Evolutionary conservation across 495 filamentous ascomycete genomes (phyloP), one percentile per base, ranked within the genome.

Genomic region (Annulohypoxylon stygium): DNA sequence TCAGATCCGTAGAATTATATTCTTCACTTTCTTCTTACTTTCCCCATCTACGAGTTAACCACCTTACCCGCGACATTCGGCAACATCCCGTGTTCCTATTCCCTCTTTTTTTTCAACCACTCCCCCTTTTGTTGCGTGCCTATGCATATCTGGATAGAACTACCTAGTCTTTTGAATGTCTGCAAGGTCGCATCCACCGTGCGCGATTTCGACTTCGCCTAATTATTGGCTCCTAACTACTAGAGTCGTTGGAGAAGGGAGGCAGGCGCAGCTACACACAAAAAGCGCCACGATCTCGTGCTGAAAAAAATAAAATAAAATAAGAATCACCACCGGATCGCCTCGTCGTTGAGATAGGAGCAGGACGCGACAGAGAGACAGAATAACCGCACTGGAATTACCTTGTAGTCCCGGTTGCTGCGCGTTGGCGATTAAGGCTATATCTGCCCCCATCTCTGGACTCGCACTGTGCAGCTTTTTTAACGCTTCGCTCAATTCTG

Each of bases 181-280:
- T 75, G 73, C 73, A 72, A 65, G 68, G 69, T 72, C 69, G 73
- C 55, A 68, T 69, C 61, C 61, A 72, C 69, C 73, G 68, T 75
- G 68, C 73, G 73, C 73, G 73, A 75, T 75, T 75, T 72, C 73
- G 54, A 65, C 43, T 75, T 75, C 73, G 73, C 73, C 73, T 68
- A 75, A 60, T 34, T 20, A 61, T 64, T 71, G 63, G 67, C 58
- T 57, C 61, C 47, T 48, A 16, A 47, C 43, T 47, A 47, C n/a
- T 47, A 47, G n/a, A 18, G 59, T 57, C 20, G 66, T 71, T 54
- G 64, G 62, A 75, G 50, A 67, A 33, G 61, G 64, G 61, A 72
- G 64, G 57, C 63, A 18, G 66, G 72, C 67, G 63, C 63, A 67
- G 36, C 59, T 71, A 53, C 69, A 61, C 26, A 36, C 41, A 30